Percentiles rank a stretch among this genome's conserved stretches.
Evolutionary conservation across 225 moss, liverwort and hornwort genomes (phyloP).

Genomic region (Marchantia paleacea): DNA sequence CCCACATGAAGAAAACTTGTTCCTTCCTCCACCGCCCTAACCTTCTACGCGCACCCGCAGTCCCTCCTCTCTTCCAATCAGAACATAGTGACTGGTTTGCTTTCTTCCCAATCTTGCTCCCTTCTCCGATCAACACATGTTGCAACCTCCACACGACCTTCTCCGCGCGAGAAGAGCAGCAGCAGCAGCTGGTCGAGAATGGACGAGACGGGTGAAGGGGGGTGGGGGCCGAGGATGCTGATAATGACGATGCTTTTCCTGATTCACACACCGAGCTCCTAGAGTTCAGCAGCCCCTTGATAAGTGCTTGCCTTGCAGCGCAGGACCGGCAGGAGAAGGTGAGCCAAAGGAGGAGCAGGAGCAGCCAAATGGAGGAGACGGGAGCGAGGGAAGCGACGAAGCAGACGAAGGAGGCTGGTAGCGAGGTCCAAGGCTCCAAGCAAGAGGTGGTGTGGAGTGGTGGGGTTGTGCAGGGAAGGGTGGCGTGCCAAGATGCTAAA

Average conservation of each 20-base stretch:
- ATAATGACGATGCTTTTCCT: not conserved
- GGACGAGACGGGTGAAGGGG: too few relatives aligned
- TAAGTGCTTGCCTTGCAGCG: not conserved
- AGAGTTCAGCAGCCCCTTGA: too few relatives aligned
- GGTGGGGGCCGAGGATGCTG: too few relatives aligned
- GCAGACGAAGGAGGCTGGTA: not conserved
- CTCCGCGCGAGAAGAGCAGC: not conserved
- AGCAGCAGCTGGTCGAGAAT: not conserved
- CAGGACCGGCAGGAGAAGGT: not conserved
- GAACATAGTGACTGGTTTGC: not conserved
- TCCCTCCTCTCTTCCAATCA: not conserved
- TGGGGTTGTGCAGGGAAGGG: not conserved
- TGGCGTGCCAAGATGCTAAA: conserved; percentile 12
- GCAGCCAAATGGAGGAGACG: not conserved
- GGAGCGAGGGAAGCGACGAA: not conserved
- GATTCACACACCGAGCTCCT: too few relatives aligned
- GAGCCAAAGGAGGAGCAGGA: not conserved
- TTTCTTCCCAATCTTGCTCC: not conserved
- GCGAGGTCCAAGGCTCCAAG: not conserved
- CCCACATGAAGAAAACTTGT: conserved; percentile 5
- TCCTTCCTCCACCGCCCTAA: not conserved
- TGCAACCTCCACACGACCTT: too few relatives aligned
- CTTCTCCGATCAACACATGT: not conserved
- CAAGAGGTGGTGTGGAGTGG: not conserved
- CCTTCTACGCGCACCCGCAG: not conserved